Evolutionary conservation across 1,284 basidiomycete genomes (phyloP).

Genomic region (Exsudoporus floridanus): DNA sequence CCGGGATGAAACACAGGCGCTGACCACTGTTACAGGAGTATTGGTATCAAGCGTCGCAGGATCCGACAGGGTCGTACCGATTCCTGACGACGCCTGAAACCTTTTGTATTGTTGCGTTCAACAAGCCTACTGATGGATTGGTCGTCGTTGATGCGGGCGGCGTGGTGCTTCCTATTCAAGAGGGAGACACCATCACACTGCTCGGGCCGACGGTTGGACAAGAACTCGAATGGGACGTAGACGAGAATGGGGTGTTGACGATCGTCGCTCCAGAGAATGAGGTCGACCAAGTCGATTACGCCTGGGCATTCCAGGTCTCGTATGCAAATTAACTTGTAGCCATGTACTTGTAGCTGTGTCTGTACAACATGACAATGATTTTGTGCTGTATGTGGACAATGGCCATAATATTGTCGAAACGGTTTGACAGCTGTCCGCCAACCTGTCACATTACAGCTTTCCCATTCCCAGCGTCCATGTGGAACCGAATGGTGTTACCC

Average conservation of each 20-base stretch:
- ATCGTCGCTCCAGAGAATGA: constrained; percentile 35
- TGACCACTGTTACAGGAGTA: constrained; percentile 34
- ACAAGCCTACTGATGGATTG: constrained; percentile 35
- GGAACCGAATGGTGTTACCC: not conserved
- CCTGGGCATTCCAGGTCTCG: constrained; percentile 46
- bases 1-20: not conserved
- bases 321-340: constrained; percentile 23
- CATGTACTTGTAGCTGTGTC: not conserved
- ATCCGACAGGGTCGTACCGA: constrained; percentile 41
- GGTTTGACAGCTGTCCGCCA: too few species aligned
- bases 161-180: constrained; percentile 41
- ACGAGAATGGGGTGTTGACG: constrained; percentile 29
- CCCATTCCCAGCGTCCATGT: not conserved
- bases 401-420: not conserved
- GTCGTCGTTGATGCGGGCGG: constrained; percentile 42
- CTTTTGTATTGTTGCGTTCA: constrained; percentile 53
- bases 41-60: constrained; percentile 44
- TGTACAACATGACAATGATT: not conserved
- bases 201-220: constrained; percentile 34
- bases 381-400: not conserved
- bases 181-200: constrained; percentile 44
- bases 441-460: too few species aligned
- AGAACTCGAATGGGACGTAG: constrained; percentile 22
- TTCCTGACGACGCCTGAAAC: constrained; percentile 51
- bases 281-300: constrained; percentile 36